Evolutionary conservation across 1,139 yeast species (phyloP).

Genomic region (Debaryomyces coudertii): DNA sequence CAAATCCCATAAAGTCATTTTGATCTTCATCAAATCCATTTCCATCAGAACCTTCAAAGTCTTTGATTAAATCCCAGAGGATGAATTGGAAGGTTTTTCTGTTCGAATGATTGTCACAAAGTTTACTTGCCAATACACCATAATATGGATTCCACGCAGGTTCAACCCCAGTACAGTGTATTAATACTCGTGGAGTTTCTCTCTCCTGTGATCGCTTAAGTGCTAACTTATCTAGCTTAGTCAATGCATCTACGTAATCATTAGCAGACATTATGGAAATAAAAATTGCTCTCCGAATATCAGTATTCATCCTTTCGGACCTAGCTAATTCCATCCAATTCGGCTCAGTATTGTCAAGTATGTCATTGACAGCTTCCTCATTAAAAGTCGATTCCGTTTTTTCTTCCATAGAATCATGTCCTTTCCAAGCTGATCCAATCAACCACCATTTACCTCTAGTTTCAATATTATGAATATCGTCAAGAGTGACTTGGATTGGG

Average conservation of each 20-base stretch:
- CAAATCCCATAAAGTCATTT: slow-evolving; percentile 40
- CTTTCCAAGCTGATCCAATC: slow-evolving; percentile 97
- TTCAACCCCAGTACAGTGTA: slow-evolving; percentile 87
- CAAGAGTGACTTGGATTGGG: slow-evolving; percentile 80
- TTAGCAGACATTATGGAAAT: slow-evolving; percentile 93
- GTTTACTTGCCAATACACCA: slow-evolving; percentile 73
- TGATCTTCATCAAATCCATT: slow-evolving; percentile 46
- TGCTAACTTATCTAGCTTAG: slow-evolving; percentile 76
- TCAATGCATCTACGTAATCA: slow-evolving; percentile 86
- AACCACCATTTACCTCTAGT: slow-evolving; percentile 98
- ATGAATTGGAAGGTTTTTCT: slow-evolving; percentile 86
- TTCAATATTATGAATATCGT: slow-evolving; percentile 76
- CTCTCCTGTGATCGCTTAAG: slow-evolving; percentile 82
- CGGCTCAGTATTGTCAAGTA: slow-evolving; percentile 71
- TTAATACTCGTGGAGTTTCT: slow-evolving; percentile 81
- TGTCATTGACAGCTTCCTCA: slow-evolving; percentile 49
- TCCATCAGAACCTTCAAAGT: slow-evolving; percentile 54
- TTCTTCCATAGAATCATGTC: slow-evolving; percentile 38
- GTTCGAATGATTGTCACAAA: slow-evolving; percentile 69
- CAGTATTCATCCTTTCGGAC: slow-evolving; percentile 92
- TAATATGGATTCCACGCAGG: slow-evolving; percentile 89
- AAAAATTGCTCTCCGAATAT: slow-evolving; percentile 89
- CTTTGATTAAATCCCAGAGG: slow-evolving; percentile 86
- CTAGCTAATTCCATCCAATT: slow-evolving; percentile 89
- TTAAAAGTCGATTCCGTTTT: slow-evolving; percentile 31